Evolutionary conservation across 148 eudicot genomes (phyloP), one percentile per base, ranked within the genome.

Genomic region (Rhododendron griersonianum): DNA sequence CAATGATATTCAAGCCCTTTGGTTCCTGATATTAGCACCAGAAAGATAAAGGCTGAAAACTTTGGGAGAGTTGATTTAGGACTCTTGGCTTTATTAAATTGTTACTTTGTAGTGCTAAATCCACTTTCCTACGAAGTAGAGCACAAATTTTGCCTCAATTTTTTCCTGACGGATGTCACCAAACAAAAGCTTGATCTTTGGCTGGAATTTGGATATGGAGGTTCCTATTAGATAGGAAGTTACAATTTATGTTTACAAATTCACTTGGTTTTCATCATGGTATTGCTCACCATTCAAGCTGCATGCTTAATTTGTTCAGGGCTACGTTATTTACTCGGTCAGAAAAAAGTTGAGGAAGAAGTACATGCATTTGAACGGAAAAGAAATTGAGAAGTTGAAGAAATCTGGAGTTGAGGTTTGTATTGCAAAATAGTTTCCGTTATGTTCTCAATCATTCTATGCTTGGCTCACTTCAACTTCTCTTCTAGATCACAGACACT

Each of bases 331-430:
- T 59, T 96, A 96, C 85, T 93, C 98, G 14, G 94, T 96, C 84
- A 94, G 97, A 84, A 96, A 95, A 77, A 96, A 96, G 90, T 88
- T 96, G 91, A 94, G 90, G 91, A 96, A 96, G 89, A 96, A 94
- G 87, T 94, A 95, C 90, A 87, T 84, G 48, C 99, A 96, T 89
- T 89, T 96, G 86, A 93, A 95, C 81, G 99, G 99, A 85, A 92
- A 92, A 84, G 95, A 96, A 83, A 95, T 96, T 78, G 99, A 96
- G 91, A 96, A 96, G 87, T 83, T 95, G 89, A 96, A 96, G 92
- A 95, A 93, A 63, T 95, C 99, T 83, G 99, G 99, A 81, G 94
- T 91, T 44, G 92, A 94, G 96, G 99, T 96, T 48, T 87, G 90
- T 86, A 71, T 57, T 50, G 28, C 50, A 44, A 81, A 69, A 35